phyloP scores from a whole-genome alignment of 208 protist species.

The Trypanosoma mega region DNA sequence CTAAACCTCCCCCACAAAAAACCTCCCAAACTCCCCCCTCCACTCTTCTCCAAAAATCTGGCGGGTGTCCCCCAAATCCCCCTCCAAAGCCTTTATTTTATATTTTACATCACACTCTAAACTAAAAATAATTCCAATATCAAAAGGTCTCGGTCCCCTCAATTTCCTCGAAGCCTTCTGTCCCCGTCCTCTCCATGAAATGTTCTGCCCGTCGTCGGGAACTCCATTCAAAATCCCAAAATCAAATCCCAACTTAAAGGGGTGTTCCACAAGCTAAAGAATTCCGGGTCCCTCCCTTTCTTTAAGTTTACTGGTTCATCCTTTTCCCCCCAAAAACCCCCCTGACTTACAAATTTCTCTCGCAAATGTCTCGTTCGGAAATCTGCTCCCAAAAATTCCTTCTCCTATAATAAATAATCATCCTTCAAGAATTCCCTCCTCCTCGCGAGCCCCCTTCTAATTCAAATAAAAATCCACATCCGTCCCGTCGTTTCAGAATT shows the following conservation, averaged over 20 bases:
- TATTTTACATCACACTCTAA: conserved; percentile 12
- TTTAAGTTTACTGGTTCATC: conserved; percentile 27
- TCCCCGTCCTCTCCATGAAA: conserved; percentile 38
- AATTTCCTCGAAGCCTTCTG: conserved; percentile 43
- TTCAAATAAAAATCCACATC: conserved; percentile 15
- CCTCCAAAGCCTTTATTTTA: conserved; percentile 25
- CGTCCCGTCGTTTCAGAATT: conserved; percentile 24
- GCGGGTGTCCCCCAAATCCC: conserved; percentile 19
- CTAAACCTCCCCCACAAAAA: conserved; percentile 10
- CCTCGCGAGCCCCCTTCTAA: conserved; percentile 18
- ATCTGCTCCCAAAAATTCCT: conserved; percentile 38
- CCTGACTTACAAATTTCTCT: conserved; percentile 28
- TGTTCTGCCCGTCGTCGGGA: conserved; percentile 31
- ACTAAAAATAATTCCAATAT: conserved; percentile 4
- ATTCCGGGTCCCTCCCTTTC: conserved; percentile 34
- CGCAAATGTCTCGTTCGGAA: conserved; percentile 28
- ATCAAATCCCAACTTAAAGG: conserved; percentile 22
- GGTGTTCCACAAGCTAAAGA: conserved; percentile 29
- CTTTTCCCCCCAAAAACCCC: conserved; percentile 26
- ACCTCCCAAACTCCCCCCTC: conserved; percentile 18
- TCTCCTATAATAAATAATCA: conserved; percentile 25
- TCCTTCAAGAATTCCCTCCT: conserved; percentile 27
- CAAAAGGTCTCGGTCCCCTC: conserved; percentile 28
- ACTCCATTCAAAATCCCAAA: conserved; percentile 15
- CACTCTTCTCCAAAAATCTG: conserved; percentile 21